These are phyloP conservation scores for Solanum microdontum DNA, from an alignment of 257 asterid species.

Conservation along the genomic window DNA sequence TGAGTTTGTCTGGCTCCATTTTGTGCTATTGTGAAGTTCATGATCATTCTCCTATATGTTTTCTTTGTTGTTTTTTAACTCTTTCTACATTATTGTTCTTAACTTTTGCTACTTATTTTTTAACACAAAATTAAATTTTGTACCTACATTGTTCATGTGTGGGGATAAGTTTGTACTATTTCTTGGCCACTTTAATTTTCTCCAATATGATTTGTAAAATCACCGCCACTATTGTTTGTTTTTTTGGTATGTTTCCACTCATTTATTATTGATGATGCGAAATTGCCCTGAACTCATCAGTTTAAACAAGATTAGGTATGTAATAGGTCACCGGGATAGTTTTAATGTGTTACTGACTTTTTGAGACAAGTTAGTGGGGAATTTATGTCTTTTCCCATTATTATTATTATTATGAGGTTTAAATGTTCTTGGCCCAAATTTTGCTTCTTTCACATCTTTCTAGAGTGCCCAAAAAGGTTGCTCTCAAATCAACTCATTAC, in stretches of 20 bases:
- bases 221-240: background rate
- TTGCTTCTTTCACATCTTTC: conserved; percentile 41
- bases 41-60: background rate
- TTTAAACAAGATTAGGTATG: too few species aligned
- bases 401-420: conserved; percentile 23
- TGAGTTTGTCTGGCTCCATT: background rate
- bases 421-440: conserved; percentile 37
- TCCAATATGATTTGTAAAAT: background rate
- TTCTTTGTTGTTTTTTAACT: background rate
- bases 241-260: background rate
- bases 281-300: background rate
- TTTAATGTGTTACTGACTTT: too few species aligned
- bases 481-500: conserved; percentile 17
- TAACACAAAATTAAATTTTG: background rate
- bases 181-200: conserved; percentile 6
- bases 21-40: background rate
- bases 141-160: conserved; percentile 10
- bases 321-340: accelerated
- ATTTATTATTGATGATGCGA: conserved; percentile 20
- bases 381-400: too few species aligned
- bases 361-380: accelerated
- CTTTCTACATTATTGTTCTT: conserved; percentile 1
- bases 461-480: conserved; percentile 15
- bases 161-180: conserved; percentile 11
- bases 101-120: background rate